These are phyloP conservation scores for Allium cepa DNA, from an alignment of 106 monocot genomes.

Conservation along the genomic window DNA sequence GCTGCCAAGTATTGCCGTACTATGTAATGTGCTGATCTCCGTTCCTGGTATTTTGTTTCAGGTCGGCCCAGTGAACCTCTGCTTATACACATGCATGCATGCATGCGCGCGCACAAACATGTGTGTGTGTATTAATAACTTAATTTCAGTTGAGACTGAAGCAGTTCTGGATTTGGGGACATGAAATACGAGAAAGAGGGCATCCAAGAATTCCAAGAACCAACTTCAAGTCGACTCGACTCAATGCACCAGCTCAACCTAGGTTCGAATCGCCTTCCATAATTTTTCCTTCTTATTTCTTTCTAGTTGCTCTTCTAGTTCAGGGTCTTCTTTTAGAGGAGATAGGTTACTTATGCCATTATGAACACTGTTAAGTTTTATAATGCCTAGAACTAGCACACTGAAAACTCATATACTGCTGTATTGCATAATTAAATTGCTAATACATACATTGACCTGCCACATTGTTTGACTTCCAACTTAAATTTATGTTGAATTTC, in stretches of 20 bases:
- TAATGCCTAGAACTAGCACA: too few species aligned
- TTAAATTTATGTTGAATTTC: too few species aligned
- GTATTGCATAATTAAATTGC: too few species aligned
- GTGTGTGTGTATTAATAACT: neutral
- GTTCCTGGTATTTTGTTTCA: neutral
- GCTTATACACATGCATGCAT: too few species aligned
- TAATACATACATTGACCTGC: too few species aligned
- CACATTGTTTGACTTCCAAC: too few species aligned
- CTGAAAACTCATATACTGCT: too few species aligned
- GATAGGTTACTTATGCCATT: constrained; percentile 24
- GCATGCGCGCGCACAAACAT: neutral
- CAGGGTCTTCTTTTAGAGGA: constrained; percentile 48
- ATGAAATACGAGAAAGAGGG: constrained; percentile 41
- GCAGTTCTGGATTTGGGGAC: neutral
- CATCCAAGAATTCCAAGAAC: constrained; percentile 45
- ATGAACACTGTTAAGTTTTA: constrained; percentile 8
- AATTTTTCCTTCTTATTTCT: constrained; percentile 29
- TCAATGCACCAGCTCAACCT: constrained; percentile 11
- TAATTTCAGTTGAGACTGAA: constrained; percentile 22
- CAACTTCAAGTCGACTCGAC: constrained; percentile 17
- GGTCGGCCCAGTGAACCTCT: too few species aligned
- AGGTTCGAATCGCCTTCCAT: constrained; percentile 32
- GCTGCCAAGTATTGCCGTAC: constrained; percentile 57
- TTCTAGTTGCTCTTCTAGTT: constrained; percentile 10
- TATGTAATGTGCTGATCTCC: constrained; percentile 21